Evolutionary conservation across 2,329 filamentous ascomycete species (phyloP), one percentile per base, ranked within the genome.

Genomic region (Alternaria ethzedia): DNA sequence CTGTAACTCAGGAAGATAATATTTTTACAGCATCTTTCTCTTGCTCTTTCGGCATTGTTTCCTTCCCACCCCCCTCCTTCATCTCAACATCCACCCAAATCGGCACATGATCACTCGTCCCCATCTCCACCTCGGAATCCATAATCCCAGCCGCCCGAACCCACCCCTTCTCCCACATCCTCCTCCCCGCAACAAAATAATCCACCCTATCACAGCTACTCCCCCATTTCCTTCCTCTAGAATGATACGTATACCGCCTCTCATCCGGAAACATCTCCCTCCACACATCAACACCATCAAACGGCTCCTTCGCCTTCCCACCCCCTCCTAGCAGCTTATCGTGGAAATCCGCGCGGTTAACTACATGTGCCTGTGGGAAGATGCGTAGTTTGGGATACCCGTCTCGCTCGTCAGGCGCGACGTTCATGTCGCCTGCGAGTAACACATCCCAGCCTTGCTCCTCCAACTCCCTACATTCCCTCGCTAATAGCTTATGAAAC

Each of bases 161-260:
- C 54, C 72, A 69, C 5, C 77, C 75, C 36, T 76, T 76, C 25
- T 83, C 79, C 57, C 80, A 79, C 10, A 85, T 65, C 1, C 50
- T 63, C 54, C 66, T 76, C 5, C 83, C 86, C 17, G 80, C 79
- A 59, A 88, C 73, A 21, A 86, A 80, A 71, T 86, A 77, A 69
- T 88, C 86, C 2, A 87, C 85, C 28, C 85, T 75, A 76, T 88
- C 86, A 70, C 84, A 86, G 59, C 83, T 86, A 8, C 70, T 73
- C 1, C 85, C 85, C 81, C 85, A 87, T 5, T 76, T 57, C 46
- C 71, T 76, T 1, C 72, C 75, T 13, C 82, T 73, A 0, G 85
- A 80, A 69, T 83, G 82, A 63, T 86, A 88, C 4, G 83, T 87
- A 72, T 86, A 87, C 25, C 79, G 80, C 62, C 74, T 79, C 70